Base-by-base conservation (phyloP, 345 rosid species). In the Theobroma cacao region DNA sequence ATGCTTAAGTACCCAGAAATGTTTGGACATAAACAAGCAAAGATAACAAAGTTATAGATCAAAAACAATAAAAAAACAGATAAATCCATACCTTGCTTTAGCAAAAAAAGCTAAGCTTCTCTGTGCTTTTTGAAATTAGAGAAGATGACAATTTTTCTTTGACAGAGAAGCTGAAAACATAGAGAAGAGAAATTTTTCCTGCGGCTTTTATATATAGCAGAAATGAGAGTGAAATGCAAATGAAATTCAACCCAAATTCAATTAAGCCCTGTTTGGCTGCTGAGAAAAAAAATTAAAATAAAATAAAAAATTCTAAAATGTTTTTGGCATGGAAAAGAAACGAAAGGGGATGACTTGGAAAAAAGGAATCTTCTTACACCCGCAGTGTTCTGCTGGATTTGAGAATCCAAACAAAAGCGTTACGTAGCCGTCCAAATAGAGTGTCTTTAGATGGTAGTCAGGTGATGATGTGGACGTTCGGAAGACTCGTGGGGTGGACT, bases 211-310 rank as follows among this genome's bases (percentile, higher is more conserved):
- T 67, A 56, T 53, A 77, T 8, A 38, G 52, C 28, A 24, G 53
- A 77, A 77, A 77, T 66, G 62, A 63, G 71, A 56, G 60, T 13
- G 74, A 66, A 77, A 77, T 77, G 79, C 38, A 66, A 67, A 53
- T 56, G 53, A 40, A 66, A 77, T 77, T 66, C 48, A 64, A 65
- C 53, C 64, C 65, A 77, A 77, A 77, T 53, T 36, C 74, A 77
- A 20, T 36, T 65, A 7, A 31, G 20, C 63, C 9, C 26, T 36
- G 50, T 50, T 76, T 59, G 15, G 41, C 74, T 10, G 74, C 41
- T 17, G 10, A 68, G 26, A 3, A 31, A 48, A 30, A 48, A 41
- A 41, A 41, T 7, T 56, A 5, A 60, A 70, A 50, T 7, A 18
- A 70, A 10, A 18, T n/a, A 22, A 9, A n/a, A 4, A 20, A 55